Conservation (phyloP, 306 rosid species). For the Adenanthera pavonina region DNA sequence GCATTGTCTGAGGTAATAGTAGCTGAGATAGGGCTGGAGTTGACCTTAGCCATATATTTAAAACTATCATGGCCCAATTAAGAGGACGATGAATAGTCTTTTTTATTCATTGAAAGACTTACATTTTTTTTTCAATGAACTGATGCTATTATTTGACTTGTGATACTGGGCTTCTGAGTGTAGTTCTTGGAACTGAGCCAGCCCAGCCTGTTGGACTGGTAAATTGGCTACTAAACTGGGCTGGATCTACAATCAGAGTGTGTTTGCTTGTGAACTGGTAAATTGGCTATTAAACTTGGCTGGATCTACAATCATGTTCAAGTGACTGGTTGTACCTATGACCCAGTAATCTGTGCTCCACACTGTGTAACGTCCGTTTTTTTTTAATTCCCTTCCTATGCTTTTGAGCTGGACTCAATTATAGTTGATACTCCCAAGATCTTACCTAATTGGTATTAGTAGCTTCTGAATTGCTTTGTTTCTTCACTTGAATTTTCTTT, state of each 20-base stretch:
- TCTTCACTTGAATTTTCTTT: not conserved
- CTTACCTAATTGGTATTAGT: not conserved
- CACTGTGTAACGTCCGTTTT: not conserved
- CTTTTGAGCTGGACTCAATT: not conserved
- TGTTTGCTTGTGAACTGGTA: not conserved
- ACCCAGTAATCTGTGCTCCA: not conserved
- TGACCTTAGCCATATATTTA: not conserved
- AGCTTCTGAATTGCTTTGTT: not conserved
- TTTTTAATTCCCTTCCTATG: not conserved
- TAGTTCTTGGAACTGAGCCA: not conserved
- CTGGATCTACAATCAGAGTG: not conserved
- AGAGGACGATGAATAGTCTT: not conserved
- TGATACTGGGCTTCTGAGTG: not conserved
- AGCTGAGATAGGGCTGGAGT: not conserved
- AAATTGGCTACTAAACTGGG: not conserved
- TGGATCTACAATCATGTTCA: too few relatives aligned
- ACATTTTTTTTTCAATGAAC: not conserved
- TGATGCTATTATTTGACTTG: not conserved
- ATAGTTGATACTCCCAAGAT: not conserved
- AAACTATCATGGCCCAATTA: not conserved
- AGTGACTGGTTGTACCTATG: not conserved
- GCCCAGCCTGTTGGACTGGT: not conserved
- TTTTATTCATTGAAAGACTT: not conserved
- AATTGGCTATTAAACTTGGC: too few relatives aligned
- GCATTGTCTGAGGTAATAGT: not conserved